Base-by-base conservation (phyloP, 495 filamentous ascomycete genomes). In the Penicillium mononematosum region DNA sequence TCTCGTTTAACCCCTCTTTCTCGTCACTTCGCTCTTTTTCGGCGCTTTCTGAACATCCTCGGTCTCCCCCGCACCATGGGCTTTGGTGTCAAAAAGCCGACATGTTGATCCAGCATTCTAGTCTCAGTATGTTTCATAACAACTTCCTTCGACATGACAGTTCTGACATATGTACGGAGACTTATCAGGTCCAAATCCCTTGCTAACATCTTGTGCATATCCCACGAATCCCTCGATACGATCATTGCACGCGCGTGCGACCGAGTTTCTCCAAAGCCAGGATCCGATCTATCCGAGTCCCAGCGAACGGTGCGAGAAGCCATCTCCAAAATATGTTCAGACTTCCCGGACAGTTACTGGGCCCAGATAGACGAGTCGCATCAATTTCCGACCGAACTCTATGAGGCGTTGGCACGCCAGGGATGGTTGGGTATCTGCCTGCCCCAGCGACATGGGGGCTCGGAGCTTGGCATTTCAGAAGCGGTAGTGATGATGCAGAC, bases 401-500 rank as follows among this genome's bases (percentile, higher is more conserved):
- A 91, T 69, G 78, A 82, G 4, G 83, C 85, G 1, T 69, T 91
- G 44, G 85, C 88, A 25, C 78, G 81, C 45, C 85, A 86, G 61
- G 87, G 88, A 9, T 92, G 88, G 87, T 77, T 93, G 12, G 88
- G 89, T 9, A 89, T 91, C 59, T 87, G 88, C 0, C 70, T 91
- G 22, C 87, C 87, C 0, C 82, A 86, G 61, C 75, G 81, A 16
- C 78, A 89, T 5, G 88, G 89, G 6, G 89, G 88, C 3, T 77
- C 86, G 7, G 86, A 60, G 10, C 39, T 63, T 55, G 75, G 75
- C 0, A 89, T 92, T 52, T 85, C 84, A 16, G 88, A 91, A 64
- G 88, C 89, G 10, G 88, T 87, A 2, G 86, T 90, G 79, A 89
- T 92, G 86, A 79, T 92, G 75, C 88, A 92, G 60, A 88, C 87